Conservation (phyloP, 1,139 yeast species). For the Yamadazyma sp. region DNA sequence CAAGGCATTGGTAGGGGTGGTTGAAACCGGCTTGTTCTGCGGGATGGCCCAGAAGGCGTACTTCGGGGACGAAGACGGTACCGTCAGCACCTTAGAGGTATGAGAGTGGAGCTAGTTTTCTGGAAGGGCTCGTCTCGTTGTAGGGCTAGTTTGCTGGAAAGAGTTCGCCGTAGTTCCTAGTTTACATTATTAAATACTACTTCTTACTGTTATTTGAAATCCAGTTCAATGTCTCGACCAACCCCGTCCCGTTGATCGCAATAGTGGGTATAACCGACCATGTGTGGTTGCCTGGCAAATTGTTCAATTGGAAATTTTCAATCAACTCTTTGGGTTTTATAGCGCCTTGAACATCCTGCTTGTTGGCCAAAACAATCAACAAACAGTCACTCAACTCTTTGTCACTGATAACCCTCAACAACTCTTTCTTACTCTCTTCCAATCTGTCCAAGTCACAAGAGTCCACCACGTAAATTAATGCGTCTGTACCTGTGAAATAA, state of each 20-base stretch:
- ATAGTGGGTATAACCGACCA: conserved; percentile 80
- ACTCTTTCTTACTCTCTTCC: conserved; percentile 76
- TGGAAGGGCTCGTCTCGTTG: too few relatives aligned
- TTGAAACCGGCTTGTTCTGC: conserved; percentile 91
- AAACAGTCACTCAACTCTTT: conserved; percentile 81
- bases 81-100: conserved; percentile 35
- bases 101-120: too few relatives aligned
- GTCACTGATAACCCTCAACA: conserved; percentile 73
- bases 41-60: conserved; percentile 73
- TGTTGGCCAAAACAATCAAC: conserved; percentile 83
- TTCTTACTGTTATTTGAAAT: conserved; percentile 59
- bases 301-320: conserved; percentile 54
- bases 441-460: conserved; percentile 71
- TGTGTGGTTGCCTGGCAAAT: conserved; percentile 55
- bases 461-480: conserved; percentile 90
- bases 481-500: conserved; percentile 90
- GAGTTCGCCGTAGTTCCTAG: too few relatives aligned
- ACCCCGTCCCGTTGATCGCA: conserved; percentile 74
- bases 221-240: conserved; percentile 75
- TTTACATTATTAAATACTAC: conserved; percentile 1
- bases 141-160: too few relatives aligned
- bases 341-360: conserved; percentile 74
- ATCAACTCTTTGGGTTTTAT: conserved; percentile 66
- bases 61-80: conserved; percentile 82
- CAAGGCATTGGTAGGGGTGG: conserved; percentile 86